A percentile compares a stretch with the other conserved stretches of the same genome.
These are phyloP conservation scores for Nidularia pulvinata DNA, from an alignment of 768 basidiomycete species.

Conservation along the genomic window DNA sequence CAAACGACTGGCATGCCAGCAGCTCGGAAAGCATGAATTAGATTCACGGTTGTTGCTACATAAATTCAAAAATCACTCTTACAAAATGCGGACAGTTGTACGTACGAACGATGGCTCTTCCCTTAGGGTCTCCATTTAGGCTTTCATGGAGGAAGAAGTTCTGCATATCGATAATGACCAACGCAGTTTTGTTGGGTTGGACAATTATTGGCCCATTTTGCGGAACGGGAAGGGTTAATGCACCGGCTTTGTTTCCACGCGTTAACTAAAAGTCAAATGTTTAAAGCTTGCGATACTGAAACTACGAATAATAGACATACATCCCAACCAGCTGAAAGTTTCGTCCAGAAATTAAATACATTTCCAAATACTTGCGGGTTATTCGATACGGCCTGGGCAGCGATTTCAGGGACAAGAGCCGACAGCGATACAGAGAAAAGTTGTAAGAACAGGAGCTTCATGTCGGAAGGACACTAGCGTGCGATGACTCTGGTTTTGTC, in stretches of 20 bases:
- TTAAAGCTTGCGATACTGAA: not conserved
- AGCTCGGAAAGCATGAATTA: conserved; percentile 24
- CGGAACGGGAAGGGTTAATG: conserved; percentile 21
- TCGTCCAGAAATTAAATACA: conserved; percentile 24
- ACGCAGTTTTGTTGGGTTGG: conserved; percentile 24
- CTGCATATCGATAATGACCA: conserved; percentile 33
- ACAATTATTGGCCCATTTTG: conserved; percentile 18
- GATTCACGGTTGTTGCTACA: conserved; percentile 21
- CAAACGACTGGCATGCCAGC: conserved; percentile 26
- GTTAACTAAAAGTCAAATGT: conserved; percentile 16
- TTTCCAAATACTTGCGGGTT: conserved; percentile 20
- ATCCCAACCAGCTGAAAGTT: conserved; percentile 21
- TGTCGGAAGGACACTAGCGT: not conserved
- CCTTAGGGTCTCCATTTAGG: conserved; percentile 23
- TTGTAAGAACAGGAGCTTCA: not conserved
- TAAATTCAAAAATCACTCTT: not conserved
- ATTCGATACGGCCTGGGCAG: not conserved
- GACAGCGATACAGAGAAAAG: not conserved
- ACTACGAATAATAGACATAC: conserved; percentile 4
- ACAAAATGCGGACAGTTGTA: not conserved
- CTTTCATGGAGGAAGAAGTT: conserved; percentile 28
- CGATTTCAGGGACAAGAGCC: not conserved
- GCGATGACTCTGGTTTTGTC: not conserved
- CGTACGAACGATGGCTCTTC: conserved; percentile 25
- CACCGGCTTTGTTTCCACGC: conserved; percentile 16